These are phyloP conservation scores for Pyrenophora seminiperda DNA, from an alignment of 2,329 filamentous ascomycete genomes.

Conservation along the genomic window DNA sequence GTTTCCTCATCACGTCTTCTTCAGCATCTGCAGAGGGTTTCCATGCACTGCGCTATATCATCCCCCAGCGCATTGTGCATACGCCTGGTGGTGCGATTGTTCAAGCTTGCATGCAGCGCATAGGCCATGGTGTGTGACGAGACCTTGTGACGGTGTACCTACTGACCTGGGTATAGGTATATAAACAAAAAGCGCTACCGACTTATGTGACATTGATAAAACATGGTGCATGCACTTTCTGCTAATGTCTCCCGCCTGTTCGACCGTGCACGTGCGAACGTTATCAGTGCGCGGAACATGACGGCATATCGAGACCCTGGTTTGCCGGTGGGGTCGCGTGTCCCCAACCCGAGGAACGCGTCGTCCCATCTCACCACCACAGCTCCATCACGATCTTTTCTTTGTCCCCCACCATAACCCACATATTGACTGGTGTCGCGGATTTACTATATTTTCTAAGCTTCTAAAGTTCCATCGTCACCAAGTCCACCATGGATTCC, in stretches of 20 bases:
- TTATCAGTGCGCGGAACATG: constrained; percentile 20
- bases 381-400: constrained; percentile 1
- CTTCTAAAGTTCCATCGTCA: too few relatives aligned
- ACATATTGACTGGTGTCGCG: not conserved
- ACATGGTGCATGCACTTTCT: not conserved
- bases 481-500: constrained; percentile 24
- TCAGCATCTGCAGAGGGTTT: not conserved
- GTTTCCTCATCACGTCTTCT: not conserved
- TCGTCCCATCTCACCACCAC: constrained; percentile 10
- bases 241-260: not conserved
- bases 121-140: not conserved
- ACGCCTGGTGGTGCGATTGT: not conserved
- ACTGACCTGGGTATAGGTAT: not conserved
- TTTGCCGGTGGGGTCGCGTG: constrained; percentile 23
- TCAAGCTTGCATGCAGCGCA: not conserved
- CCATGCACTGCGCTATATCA: not conserved
- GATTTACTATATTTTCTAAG: not conserved
- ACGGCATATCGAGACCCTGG: constrained; percentile 24
- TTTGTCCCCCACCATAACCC: not conserved
- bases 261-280: constrained; percentile 23
- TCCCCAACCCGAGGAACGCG: constrained; percentile 16
- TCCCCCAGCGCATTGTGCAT: not conserved
- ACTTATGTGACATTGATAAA: not conserved
- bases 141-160: constrained; percentile 27
- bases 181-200: not conserved